A percentile compares a stretch with the other conserved stretches of the same genome.
phyloP scores from a whole-genome alignment of 2,329 filamentous ascomycete species.

The Stagonosporopsis tanaceti region DNA sequence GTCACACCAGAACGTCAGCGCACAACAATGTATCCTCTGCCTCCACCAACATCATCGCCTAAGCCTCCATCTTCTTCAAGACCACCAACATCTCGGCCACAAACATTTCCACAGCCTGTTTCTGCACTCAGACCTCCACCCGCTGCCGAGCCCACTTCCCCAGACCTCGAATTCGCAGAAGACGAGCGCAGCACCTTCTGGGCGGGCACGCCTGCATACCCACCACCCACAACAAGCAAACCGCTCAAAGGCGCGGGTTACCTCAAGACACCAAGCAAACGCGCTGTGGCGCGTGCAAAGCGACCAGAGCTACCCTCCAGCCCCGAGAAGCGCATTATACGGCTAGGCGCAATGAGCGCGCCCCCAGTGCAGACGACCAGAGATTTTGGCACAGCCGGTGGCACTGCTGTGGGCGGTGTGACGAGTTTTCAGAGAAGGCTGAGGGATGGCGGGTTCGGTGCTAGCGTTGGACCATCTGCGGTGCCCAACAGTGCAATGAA shows the following conservation, averaged over 20 bases:
- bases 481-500: conserved; percentile 21
- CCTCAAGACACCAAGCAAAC: conserved; percentile 57
- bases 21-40: conserved; percentile 6
- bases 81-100: not conserved
- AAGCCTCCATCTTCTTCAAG: conserved; percentile 17
- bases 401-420: conserved; percentile 23
- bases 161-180: conserved; percentile 18
- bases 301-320: conserved; percentile 36
- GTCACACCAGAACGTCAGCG: conserved; percentile 35
- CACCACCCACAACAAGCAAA: conserved; percentile 20
- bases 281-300: conserved; percentile 46
- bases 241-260: conserved; percentile 45
- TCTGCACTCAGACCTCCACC: conserved; percentile 2
- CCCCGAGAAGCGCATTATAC: conserved; percentile 32
- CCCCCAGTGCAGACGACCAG: conserved; percentile 30
- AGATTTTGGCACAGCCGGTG: conserved; percentile 9
- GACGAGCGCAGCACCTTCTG: conserved; percentile 32
- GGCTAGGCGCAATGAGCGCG: conserved; percentile 38
- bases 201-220: conserved; percentile 38
- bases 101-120: conserved; percentile 2
- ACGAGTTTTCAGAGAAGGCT: conserved; percentile 46
- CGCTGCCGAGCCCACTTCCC: conserved; percentile 9
- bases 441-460: conserved; percentile 40
- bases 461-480: conserved; percentile 5
- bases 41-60: conserved; percentile 10